Conservation (phyloP, 129 eudicot species). For the Mikania micrantha region DNA sequence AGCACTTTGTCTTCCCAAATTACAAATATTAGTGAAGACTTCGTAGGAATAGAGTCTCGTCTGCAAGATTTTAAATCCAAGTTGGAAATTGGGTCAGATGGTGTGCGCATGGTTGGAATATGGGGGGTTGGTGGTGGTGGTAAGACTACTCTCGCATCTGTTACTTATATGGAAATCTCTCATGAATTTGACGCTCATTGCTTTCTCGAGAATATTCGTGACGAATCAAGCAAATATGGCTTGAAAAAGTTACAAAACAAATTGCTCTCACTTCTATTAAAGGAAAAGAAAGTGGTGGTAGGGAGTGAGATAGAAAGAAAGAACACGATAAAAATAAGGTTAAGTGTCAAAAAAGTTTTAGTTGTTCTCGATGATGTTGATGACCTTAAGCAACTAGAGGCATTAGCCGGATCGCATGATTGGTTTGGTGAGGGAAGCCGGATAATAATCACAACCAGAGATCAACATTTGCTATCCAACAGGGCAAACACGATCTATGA, state of each 20-base stretch:
- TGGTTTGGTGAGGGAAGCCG: background rate
- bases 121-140: constrained; percentile 9
- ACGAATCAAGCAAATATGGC: background rate
- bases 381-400: background rate
- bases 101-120: background rate
- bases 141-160: constrained; percentile 1
- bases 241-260: background rate
- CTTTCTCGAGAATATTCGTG: background rate
- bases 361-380: constrained; percentile 8
- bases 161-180: background rate
- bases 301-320: background rate
- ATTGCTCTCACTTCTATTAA: background rate
- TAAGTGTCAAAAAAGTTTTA: background rate
- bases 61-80: background rate
- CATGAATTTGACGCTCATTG: background rate
- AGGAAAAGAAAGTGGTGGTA: background rate
- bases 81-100: background rate
- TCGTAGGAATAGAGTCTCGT: background rate
- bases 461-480: background rate
- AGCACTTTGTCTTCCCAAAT: background rate
- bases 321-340: background rate
- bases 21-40: background rate
- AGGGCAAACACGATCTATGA: background rate
- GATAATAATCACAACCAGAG: background rate
- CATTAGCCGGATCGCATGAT: background rate